Percentiles rank a stretch among this genome's conserved stretches.
These are phyloP conservation scores for Margaritispora aquatica DNA, from an alignment of 495 filamentous ascomycete species.

Conservation along the genomic window DNA sequence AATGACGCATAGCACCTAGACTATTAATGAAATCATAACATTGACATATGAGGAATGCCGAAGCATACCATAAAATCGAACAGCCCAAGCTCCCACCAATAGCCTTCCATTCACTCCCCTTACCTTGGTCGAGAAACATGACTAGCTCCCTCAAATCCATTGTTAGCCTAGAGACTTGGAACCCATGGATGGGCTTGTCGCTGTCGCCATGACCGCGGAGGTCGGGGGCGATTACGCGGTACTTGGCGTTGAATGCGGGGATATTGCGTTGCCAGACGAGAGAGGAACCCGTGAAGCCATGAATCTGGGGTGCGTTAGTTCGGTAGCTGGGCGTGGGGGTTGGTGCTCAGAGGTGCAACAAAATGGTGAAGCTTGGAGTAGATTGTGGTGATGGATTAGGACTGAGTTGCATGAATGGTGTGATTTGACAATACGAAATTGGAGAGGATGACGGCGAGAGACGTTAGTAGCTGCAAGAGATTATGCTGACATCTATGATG, in stretches of 20 bases:
- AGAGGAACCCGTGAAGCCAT: constrained; percentile 41
- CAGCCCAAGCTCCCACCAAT: constrained; percentile 41
- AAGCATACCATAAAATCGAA: constrained; percentile 35
- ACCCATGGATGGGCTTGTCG: constrained; percentile 29
- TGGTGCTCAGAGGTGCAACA: neutral
- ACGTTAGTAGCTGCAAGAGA: too few species aligned
- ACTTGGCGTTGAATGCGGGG: constrained; percentile 12
- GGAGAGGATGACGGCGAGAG: neutral
- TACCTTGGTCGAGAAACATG: constrained; percentile 17
- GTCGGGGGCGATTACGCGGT: constrained; percentile 34
- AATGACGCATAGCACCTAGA: constrained; percentile 31
- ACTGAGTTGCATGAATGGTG: neutral
- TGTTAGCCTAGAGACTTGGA: constrained; percentile 39
- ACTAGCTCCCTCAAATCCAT: constrained; percentile 34
- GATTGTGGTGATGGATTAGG: neutral
- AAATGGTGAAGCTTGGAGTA: neutral
- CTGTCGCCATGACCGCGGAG: constrained; percentile 38
- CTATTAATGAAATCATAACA: too few species aligned
- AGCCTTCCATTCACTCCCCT: constrained; percentile 19
- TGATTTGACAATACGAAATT: neutral
- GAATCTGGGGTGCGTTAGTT: constrained; percentile 25
- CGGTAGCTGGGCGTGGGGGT: neutral
- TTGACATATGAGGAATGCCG: too few species aligned
- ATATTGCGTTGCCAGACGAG: constrained; percentile 37
- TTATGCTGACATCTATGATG: neutral